Base-by-base conservation (phyloP, 345 rosid species). In the Lumnitzera littorea region DNA sequence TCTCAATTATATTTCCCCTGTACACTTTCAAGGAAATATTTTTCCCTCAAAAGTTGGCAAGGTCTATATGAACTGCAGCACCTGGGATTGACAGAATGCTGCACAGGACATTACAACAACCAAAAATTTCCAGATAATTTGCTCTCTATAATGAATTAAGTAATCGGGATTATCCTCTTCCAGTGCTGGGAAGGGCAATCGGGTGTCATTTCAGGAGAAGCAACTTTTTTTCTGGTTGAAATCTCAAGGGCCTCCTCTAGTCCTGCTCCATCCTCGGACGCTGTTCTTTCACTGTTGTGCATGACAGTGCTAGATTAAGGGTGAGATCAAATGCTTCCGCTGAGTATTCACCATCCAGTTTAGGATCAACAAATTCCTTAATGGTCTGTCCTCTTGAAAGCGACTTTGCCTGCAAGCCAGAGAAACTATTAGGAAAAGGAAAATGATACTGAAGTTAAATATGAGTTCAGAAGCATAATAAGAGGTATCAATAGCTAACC, bases 181-280 rank as follows among this genome's bases (percentile, higher is more conserved):
- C 36, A 46, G 29, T 17, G 15, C 31, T 46, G 36, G 12, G 43
- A 41, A 65, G 29, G 51, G 50, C 58, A 50, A 46, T 56, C 43
- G 9, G 57, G 17, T 27, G 55, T 20, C 24, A 51, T 24, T 11
- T 57, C 50, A 13, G 57, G 62, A 50, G 46, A 15, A 31, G 68
- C 62, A 23, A 62, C 66, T 43, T 67, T 71, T 47, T 52, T 58
- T 55, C 36, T 61, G 24, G 61, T 74, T 46, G 82, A 70, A 31
- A 70, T 62, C 50, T 61, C 63, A n/a, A 76, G 78, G 55, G 86
- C 82, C 62, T 79, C 73, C 67, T 75, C 68, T 68, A 76, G 67
- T 48, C 78, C 67, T 69, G 71, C 59, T 75, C 76, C 84, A 75
- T 76, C 3, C 76, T 60, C 15, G 84, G 84, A 17, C 84, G 36